These are phyloP conservation scores for Volvox carteri DNA, from an alignment of 163 green algal species.

Conservation along the genomic window DNA sequence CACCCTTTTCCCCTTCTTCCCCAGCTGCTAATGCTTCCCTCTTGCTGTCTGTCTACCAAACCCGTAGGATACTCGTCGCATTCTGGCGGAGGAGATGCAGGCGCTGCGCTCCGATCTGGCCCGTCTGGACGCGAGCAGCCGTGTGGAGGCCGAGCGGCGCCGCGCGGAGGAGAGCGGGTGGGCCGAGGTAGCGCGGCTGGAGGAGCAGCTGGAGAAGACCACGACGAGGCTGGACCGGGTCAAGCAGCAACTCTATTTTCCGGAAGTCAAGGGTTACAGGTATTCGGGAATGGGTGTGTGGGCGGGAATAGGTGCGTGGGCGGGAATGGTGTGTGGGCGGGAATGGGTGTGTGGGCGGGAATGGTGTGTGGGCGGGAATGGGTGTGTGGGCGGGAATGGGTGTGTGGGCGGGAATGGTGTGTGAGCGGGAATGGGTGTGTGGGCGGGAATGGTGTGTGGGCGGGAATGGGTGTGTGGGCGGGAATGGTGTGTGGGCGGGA, in stretches of 20 bases:
- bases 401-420: too few relatives aligned
- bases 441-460: too few relatives aligned
- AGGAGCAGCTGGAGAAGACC: slow-evolving; percentile 73
- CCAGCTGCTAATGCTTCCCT: too few relatives aligned
- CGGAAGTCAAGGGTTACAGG: slow-evolving; percentile 81
- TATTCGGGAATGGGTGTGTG: too few relatives aligned
- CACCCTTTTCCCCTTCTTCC: not conserved
- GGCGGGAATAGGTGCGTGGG: too few relatives aligned
- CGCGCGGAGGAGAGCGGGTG: slow-evolving; percentile 63
- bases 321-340: too few relatives aligned
- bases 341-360: too few relatives aligned
- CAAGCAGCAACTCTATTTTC: slow-evolving; percentile 84
- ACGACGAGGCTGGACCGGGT: slow-evolving; percentile 75
- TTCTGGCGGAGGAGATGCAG: slow-evolving; percentile 80
- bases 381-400: too few relatives aligned
- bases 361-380: too few relatives aligned
- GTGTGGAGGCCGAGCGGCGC: slow-evolving; percentile 67
- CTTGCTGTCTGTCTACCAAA: not conserved
- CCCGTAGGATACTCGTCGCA: slow-evolving; percentile 84
- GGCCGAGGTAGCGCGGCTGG: slow-evolving; percentile 72
- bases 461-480: too few relatives aligned
- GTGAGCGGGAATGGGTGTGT: too few relatives aligned
- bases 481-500: too few relatives aligned
- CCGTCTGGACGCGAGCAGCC: slow-evolving; percentile 70
- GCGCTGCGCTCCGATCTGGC: slow-evolving; percentile 77